These are phyloP conservation scores for Diplosphaera chodatii DNA, from an alignment of 139 green algal species.

Conservation along the genomic window DNA sequence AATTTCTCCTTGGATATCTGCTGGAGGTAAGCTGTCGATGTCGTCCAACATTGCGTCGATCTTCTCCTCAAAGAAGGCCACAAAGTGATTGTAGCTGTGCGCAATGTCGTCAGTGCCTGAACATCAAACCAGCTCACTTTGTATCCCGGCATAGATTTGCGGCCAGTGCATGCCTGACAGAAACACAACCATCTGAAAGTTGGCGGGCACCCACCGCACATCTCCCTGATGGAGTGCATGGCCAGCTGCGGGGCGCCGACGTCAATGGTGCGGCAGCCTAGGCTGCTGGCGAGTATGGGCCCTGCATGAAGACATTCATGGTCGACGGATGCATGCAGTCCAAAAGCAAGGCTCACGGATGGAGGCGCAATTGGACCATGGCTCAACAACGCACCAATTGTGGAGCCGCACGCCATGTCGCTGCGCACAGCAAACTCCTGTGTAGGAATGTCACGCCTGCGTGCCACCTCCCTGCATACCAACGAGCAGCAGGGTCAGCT, in stretches of 20 bases:
- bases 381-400: constrained; percentile 56
- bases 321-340: too few relatives aligned
- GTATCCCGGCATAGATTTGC: too few relatives aligned
- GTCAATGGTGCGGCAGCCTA: constrained; percentile 87
- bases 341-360: too few relatives aligned
- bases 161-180: too few relatives aligned
- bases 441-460: constrained; percentile 61
- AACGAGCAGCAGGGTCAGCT: background rate
- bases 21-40: constrained; percentile 46
- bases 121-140: constrained; percentile 21
- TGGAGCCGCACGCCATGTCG: constrained; percentile 96
- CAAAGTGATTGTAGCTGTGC: constrained; percentile 62
- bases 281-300: constrained; percentile 77
- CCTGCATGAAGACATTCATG: constrained; percentile 26
- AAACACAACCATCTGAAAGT: too few relatives aligned
- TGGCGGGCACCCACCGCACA: constrained; percentile 47
- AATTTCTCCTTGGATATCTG: constrained; percentile 32
- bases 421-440: constrained; percentile 78
- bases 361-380: too few relatives aligned
- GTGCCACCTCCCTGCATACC: constrained; percentile 56
- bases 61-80: constrained; percentile 62
- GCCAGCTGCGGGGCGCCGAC: constrained; percentile 75
- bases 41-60: constrained; percentile 22
- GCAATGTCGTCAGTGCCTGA: constrained; percentile 58
- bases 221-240: constrained; percentile 91